These are phyloP conservation scores for Cicer arietinum DNA, from an alignment of 306 rosid species.

Conservation along the genomic window DNA sequence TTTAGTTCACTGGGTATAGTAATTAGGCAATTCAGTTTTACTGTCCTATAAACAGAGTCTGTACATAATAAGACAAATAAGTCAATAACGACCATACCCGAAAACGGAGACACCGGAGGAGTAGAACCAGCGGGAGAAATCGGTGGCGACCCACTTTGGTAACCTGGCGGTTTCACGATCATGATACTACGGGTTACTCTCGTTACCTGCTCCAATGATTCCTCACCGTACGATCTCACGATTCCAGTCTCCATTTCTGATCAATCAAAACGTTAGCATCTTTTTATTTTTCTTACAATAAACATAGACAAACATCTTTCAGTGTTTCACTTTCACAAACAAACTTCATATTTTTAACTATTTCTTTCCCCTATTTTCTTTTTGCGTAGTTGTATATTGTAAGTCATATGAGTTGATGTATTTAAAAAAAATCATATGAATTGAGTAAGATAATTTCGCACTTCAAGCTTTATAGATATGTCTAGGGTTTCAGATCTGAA, in stretches of 20 bases:
- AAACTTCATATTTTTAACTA: background rate
- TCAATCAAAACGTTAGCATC: slow-evolving; percentile 31
- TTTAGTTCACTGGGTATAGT: background rate
- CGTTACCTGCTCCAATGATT: slow-evolving; percentile 49
- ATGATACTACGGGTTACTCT: slow-evolving; percentile 82
- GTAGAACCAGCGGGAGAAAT: slow-evolving; percentile 79
- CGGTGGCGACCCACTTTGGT: slow-evolving; percentile 70
- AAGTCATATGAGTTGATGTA: background rate
- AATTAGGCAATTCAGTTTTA: background rate
- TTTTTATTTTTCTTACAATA: background rate
- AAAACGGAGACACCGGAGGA: slow-evolving; percentile 82
- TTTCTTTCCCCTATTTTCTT: background rate
- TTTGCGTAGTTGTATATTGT: background rate
- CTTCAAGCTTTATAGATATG: background rate
- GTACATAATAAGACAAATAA: background rate
- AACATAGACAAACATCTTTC: background rate
- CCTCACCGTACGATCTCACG: slow-evolving; percentile 59
- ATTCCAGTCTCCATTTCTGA: slow-evolving; percentile 61
- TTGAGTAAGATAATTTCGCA: slow-evolving; percentile 1
- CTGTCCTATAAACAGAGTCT: background rate
- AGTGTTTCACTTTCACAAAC: background rate
- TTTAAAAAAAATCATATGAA: background rate
- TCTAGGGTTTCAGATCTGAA: slow-evolving; percentile 41
- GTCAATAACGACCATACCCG: slow-evolving; percentile 58
- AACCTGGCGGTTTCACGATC: slow-evolving; percentile 83